phyloP scores from a whole-genome alignment of 2,329 filamentous ascomycete species.

The Colletotrichum cuscutae region DNA sequence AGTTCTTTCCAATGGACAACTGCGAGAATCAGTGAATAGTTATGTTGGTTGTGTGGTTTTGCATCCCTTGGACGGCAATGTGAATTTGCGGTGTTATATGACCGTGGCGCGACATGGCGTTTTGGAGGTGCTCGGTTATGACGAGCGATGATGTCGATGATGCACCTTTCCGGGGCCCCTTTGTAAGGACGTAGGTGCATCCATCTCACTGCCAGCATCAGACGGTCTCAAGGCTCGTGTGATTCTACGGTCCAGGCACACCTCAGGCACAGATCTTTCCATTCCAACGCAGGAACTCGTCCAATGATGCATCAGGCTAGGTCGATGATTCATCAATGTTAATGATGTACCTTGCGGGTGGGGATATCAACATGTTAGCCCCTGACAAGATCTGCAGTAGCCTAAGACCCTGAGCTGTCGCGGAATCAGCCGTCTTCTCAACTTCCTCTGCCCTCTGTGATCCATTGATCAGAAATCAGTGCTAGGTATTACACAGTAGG shows the following conservation, averaged over 20 bases:
- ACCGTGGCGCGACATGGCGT: background rate
- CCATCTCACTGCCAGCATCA: background rate
- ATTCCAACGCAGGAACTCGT: background rate
- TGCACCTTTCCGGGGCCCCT: background rate
- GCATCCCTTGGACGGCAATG: background rate
- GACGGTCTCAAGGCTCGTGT: background rate
- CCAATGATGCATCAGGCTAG: background rate
- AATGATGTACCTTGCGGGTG: background rate
- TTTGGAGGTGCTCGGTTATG: constrained; percentile 4
- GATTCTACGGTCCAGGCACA: background rate
- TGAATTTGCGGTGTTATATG: background rate
- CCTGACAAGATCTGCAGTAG: background rate
- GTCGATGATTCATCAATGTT: background rate
- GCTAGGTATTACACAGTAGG: no score
- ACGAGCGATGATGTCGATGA: constrained; percentile 19
- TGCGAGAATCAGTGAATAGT: no score
- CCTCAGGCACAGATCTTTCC: background rate
- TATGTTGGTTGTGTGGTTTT: background rate
- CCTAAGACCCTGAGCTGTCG: background rate
- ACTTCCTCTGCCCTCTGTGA: background rate
- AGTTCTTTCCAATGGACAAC: no score
- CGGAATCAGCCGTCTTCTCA: background rate
- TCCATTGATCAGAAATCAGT: no score
- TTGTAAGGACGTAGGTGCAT: background rate
- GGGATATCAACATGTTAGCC: background rate